A percentile compares a stretch with the other conserved stretches of the same genome.
Evolutionary conservation across 176 grass and related monocot genomes (phyloP).

Genomic region (Tuctoria greenei): DNA sequence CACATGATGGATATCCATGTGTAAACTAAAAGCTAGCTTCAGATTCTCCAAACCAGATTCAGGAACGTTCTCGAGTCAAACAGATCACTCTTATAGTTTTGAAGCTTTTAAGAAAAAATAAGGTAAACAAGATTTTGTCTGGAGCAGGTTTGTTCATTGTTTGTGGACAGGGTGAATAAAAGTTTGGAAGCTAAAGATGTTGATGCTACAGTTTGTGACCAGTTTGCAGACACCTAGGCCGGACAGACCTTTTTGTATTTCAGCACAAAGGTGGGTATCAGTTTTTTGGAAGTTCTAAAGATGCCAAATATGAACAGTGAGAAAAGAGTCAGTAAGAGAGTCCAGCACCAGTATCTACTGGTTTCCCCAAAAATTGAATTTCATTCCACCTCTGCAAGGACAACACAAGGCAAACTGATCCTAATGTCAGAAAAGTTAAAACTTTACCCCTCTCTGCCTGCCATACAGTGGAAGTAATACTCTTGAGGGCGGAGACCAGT

Average conservation of each 20-base stretch:
- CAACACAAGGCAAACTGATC: not conserved
- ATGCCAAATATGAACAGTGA: not conserved
- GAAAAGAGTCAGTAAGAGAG: not conserved
- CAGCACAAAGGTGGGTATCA: not conserved
- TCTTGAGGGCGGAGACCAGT: constrained; percentile 94
- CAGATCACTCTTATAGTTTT: no score
- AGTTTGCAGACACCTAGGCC: not conserved
- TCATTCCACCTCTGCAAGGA: not conserved
- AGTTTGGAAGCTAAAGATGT: not conserved
- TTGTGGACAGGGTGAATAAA: not conserved
- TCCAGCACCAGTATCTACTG: not conserved
- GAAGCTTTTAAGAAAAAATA: not conserved
- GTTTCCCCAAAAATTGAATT: not conserved
- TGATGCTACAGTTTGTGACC: no score
- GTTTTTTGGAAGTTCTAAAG: not conserved
- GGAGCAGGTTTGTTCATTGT: not conserved
- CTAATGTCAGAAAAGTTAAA: constrained; percentile 26
- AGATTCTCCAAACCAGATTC: not conserved
- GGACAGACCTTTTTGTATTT: no score
- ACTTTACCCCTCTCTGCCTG: constrained; percentile 89
- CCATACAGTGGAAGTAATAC: constrained; percentile 99
- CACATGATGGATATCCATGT: no score
- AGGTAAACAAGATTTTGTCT: not conserved
- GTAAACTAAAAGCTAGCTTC: not conserved
- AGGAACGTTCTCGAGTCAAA: not conserved